phyloP scores from a whole-genome alignment of 192 early-diverging fungal genomes.

The Entomortierella lignicola region DNA sequence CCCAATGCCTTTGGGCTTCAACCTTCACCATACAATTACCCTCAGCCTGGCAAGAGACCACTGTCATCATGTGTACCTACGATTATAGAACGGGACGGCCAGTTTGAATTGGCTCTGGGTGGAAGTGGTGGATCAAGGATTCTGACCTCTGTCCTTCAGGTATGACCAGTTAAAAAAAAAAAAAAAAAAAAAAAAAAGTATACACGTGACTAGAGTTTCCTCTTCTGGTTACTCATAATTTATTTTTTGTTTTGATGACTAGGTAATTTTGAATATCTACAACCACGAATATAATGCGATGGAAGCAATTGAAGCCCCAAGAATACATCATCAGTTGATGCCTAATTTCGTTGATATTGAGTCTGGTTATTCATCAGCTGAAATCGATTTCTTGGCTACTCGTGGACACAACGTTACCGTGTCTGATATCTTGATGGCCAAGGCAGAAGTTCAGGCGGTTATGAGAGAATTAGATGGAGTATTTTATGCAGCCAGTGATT shows the following conservation, averaged over 20 bases:
- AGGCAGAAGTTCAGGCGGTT: slow-evolving; percentile 69
- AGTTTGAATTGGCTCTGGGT: slow-evolving; percentile 80
- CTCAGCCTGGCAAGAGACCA: slow-evolving; percentile 86
- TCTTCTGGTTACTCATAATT: not conserved
- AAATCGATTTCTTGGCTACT: slow-evolving; percentile 28
- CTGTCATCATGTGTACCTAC: slow-evolving; percentile 74
- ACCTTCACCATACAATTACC: slow-evolving; percentile 89
- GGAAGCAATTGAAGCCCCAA: slow-evolving; percentile 76
- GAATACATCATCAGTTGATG: slow-evolving; percentile 93
- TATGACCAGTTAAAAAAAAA: slow-evolving; percentile 14
- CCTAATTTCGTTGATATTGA: slow-evolving; percentile 68
- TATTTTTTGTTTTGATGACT: slow-evolving; percentile 10
- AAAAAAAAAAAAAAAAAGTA: not conserved
- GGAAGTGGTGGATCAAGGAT: slow-evolving; percentile 93
- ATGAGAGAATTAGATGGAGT: slow-evolving; percentile 55
- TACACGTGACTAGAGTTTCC: too few species aligned
- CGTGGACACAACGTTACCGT: slow-evolving; percentile 58
- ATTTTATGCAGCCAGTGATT: slow-evolving; percentile 71
- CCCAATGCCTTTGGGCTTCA: slow-evolving; percentile 83
- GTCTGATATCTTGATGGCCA: slow-evolving; percentile 37
- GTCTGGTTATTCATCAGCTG: slow-evolving; percentile 44
- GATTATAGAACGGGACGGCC: slow-evolving; percentile 72
- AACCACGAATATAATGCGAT: slow-evolving; percentile 76
- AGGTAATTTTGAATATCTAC: slow-evolving; percentile 80
- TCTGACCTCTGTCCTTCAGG: slow-evolving; percentile 73